These are phyloP conservation scores for Saitozyma sp. DNA, from an alignment of 768 basidiomycete species.

Conservation along the genomic window DNA sequence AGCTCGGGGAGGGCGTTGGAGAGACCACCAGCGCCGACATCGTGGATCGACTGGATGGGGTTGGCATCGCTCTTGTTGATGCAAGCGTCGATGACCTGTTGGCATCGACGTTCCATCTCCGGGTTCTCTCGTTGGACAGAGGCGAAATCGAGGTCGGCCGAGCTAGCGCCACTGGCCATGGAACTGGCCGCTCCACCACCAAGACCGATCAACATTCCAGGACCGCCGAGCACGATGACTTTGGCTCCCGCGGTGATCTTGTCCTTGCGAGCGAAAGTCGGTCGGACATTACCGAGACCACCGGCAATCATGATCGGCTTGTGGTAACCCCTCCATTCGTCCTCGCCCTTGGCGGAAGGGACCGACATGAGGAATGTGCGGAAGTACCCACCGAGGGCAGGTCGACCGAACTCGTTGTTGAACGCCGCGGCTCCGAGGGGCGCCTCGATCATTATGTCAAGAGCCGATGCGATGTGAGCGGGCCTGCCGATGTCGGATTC, in stretches of 20 bases:
- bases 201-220: conserved; percentile 91
- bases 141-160: conserved; percentile 93
- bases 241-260: conserved; percentile 77
- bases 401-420: conserved; percentile 97
- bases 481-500: conserved; percentile 91
- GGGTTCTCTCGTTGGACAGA: conserved; percentile 97
- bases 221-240: conserved; percentile 90
- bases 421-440: conserved; percentile 93
- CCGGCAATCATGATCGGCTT: conserved; percentile 99
- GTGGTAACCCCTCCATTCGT: conserved; percentile 76
- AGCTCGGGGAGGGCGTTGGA: conserved; percentile 96
- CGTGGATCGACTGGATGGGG: conserved; percentile 94
- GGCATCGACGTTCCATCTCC: conserved; percentile 95
- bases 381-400: conserved; percentile 89
- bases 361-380: conserved; percentile 86
- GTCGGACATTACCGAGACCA: conserved; percentile 89
- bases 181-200: conserved; percentile 97
- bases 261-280: conserved; percentile 75
- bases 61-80: conserved; percentile 63
- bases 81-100: conserved; percentile 95
- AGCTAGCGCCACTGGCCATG: conserved; percentile 83
- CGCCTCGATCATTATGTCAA: conserved; percentile 96
- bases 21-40: conserved; percentile 94
- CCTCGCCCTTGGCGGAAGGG: conserved; percentile 59
- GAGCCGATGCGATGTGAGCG: conserved; percentile 81